These are phyloP conservation scores for Leccinum incarnatum DNA, from an alignment of 768 basidiomycete genomes.

Conservation along the genomic window DNA sequence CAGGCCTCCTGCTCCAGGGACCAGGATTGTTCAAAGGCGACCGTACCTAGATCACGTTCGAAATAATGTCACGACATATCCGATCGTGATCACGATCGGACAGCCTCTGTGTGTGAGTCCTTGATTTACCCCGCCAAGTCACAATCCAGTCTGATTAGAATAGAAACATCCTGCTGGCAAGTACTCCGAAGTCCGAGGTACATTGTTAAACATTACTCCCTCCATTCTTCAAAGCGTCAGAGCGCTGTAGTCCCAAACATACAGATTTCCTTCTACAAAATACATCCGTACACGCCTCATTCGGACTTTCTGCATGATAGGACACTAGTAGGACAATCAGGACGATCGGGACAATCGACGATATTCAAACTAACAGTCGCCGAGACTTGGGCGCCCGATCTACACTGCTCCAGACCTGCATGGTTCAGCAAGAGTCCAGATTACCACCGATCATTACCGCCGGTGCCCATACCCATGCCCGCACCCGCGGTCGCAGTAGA, in stretches of 20 bases:
- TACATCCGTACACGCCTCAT: not conserved
- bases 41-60: too few species aligned
- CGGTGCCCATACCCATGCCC: not conserved
- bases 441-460: not conserved
- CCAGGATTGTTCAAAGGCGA: too few species aligned
- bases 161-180: too few species aligned
- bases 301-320: not conserved
- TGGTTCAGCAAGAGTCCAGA: not conserved
- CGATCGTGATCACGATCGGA: not conserved
- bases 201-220: too few species aligned
- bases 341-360: not conserved
- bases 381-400: not conserved
- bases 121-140: not conserved
- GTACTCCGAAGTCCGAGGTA: too few species aligned
- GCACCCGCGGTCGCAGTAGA: not conserved
- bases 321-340: not conserved
- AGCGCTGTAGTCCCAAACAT: not conserved
- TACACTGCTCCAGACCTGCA: too few species aligned
- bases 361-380: not conserved
- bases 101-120: not conserved
- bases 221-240: not conserved
- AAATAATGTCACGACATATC: too few species aligned
- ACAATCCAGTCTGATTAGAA: too few species aligned
- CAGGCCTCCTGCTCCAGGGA: not conserved
- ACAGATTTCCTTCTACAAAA: not conserved